Base-by-base conservation (phyloP, 495 filamentous ascomycete genomes). In the Stereocaulon alpinum region DNA sequence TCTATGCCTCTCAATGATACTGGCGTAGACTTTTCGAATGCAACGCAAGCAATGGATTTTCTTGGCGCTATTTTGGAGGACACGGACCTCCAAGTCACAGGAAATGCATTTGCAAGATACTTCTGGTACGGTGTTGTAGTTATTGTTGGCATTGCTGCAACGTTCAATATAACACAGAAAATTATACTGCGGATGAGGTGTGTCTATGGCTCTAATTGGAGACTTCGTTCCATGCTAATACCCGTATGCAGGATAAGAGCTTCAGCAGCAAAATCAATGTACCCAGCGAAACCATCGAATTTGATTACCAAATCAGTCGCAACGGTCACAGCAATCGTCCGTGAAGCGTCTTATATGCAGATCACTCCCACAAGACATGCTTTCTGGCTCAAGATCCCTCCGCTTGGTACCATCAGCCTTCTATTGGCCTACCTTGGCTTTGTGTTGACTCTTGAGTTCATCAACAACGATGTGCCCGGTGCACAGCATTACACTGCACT, bases 271-370 rank as follows among this genome's bases (percentile, higher is more conserved):
- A 58, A 58, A 11, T 27, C 2, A 27, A 10, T 20, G 0, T 34
- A 50, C 27, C 61, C 87, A 7, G 83, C 87, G 20, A 83, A 80
- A 66, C 87, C 88, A 14, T 82, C 78, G 61, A 81, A 79, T 43
- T 24, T 64, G 2, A 74, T 85, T 56, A 71, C 80, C 52, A 72
- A 76, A 29, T 51, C 66, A 50, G 83, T 80, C 70, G 87, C 87
- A 11, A 89, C 88, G 1, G 56, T 80, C 20, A 87, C 85, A 34
- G 87, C 88, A 2, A 72, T 86, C 29, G 61, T 72, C 24, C 82
- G 88, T 58, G 88, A 93, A 69, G 73, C 79, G 41, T 79, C 77
- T 65, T 82, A 87, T 63, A 71, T 78, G 37, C 79, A 82, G 56
- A 61, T 86, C 53, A 73, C 76, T 3, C 48, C 82, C 6, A 69